Base-by-base conservation (phyloP, 2,329 filamentous ascomycete species). In the Didymellaceae sp. region DNA sequence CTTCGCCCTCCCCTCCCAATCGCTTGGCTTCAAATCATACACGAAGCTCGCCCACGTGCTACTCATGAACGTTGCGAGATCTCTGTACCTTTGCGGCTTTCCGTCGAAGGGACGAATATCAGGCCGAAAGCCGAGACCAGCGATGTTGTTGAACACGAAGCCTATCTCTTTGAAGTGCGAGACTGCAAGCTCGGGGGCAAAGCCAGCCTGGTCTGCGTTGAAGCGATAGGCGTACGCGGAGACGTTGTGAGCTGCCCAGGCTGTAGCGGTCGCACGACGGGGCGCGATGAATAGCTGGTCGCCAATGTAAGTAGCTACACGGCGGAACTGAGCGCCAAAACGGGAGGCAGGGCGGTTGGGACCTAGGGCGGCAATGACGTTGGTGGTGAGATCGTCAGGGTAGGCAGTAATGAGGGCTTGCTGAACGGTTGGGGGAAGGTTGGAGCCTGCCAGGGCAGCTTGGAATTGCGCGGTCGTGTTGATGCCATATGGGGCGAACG, bases 141-240 rank as follows among this genome's bases (percentile, higher is more conserved):
- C 33, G 6, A 69, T 58, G 56, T 78, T 77, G 58, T 73, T 59
- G 54, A 77, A 76, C 6, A 75, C 74, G 47, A 72, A 76, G 0
- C 67, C 67, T 0, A 76, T 68, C 58, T 78, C 75, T 46, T 74
- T 73, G 59, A 83, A 84, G 63, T 85, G 82, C 0, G 74, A 75
- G 0, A 77, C 76, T 0, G 77, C 77, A 0, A 66, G 58, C 3
- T 70, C 25, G 58, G 26, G 78, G 75, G 11, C 75, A 71, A 0
- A 75, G 55, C 52, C 44, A 1, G 45, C 45, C 21, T 44, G 57
- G n/a, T 76, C 63, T 10, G 81, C 82, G 60, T 86, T 82, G 74
- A 86, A 86, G 26, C 80, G 78, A 70, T 84, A 86, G 50, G 77
- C 79, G 69, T 83, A 86, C 2, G 80, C 80, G 5, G 78, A 71